Base-by-base conservation (phyloP, 805 yeast species). In the Kodamaea hsintzibuensis region DNA sequence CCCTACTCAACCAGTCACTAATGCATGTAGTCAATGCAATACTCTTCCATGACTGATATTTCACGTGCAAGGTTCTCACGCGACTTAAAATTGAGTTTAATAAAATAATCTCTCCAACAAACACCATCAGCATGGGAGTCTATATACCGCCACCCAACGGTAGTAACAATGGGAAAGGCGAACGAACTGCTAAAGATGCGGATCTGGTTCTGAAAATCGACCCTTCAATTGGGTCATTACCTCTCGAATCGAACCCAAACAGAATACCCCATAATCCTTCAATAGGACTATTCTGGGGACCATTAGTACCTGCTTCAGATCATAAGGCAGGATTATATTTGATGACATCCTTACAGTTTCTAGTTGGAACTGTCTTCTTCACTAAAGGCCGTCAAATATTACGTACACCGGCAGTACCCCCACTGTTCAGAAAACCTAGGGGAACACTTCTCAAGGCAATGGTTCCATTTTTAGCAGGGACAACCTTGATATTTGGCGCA, bases 241-340 rank as follows among this genome's bases (percentile, higher is more conserved):
- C 48, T 2, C 19, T 25, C 9, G 43, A 47, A 40, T 17, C 19
- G 25, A 40, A 30, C 50, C 30, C 18, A 17, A 35, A 47, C 35
- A 2, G n/a, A 40, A 16, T 56, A 8, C 59, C 60, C 8, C 49
- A 52, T 9, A 58, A 58, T 49, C 61, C 61, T 22, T 55, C 58
- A 18, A 52, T 56, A 4, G 61, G 60, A 6, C 58, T 58, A 18
- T 47, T 58, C 14, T 84, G 89, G 85, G 89, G 91, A 0, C 91
- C 91, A 0, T 64, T 87, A 18, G 86, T 84, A 1, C 93, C 93
- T 1, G 88, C 91, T 0, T 78, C 87, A 7, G 92, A 87, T 57
- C 82, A 85, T 63, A 64, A 70, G 33, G 67, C 74, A 2, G 89
- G 88, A 1, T 63, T 86, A 1, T 80, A 79, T 60, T 61, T 81